Evolutionary conservation across 2,329 filamentous ascomycete genomes (phyloP), one percentile per base, ranked within the genome.

Genomic region (Colletotrichum trifolii): DNA sequence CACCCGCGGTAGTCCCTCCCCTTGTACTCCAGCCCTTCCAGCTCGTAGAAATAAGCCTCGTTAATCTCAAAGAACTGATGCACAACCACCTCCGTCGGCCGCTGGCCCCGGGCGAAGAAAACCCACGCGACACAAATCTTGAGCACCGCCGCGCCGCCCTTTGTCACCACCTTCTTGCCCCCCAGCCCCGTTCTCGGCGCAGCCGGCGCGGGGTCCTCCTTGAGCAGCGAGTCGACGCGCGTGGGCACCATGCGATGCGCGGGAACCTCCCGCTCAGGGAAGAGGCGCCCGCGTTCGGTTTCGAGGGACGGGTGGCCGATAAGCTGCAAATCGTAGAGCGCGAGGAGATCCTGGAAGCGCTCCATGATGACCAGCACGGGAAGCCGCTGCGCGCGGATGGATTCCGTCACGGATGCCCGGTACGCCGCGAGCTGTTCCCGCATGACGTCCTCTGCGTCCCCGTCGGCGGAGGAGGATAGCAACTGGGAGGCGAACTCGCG

Each of bases 51-150:
- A 8, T 60, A 60, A 5, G 47, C 48, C 48, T 52, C 47, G 12
- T 60, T 53, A 13, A 60, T 53, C 47, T 60, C 56, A 17, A 60
- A 60, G 17, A 60, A 60, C 48, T 60, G 56, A 17, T 60, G 56
- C 6, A 60, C 13, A 10, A 60, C 56, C 38, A 40, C 33, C 48
- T 60, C 56, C 2, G 56, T 60, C 12, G 56, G 48, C 39, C 25
- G 38, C 48, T 60, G 56, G 11, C n/a, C 25, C n/a, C 25, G 36
- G n/a, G n/a, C 25, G 56, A 53, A 60, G 10, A 60, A 60, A 9
- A 60, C 56, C 56, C 56, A 53, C 12, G 56, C 56, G 25, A 60
- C 56, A 34, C 56, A 60, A 13, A 60, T 60, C 56, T 53, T 60
- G 56, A 60, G 56, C 4, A 60, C 56, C n/a, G 56, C 56, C 25